Evolutionary conservation across 495 filamentous ascomycete species (phyloP), one percentile per base, ranked within the genome.

Genomic region (Hypomontagnella submonticulosa): DNA sequence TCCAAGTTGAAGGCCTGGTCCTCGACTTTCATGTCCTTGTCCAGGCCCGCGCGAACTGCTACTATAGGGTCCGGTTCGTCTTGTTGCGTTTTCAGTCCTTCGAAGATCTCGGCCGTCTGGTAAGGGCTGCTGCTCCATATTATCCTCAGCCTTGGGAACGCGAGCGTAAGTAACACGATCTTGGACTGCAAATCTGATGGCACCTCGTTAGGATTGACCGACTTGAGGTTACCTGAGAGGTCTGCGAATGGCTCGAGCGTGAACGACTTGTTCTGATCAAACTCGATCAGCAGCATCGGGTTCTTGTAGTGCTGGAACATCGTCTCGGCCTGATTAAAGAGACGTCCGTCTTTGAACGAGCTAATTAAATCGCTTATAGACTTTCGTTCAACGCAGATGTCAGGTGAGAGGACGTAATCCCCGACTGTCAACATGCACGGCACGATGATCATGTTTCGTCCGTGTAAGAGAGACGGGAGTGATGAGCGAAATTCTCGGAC

Each of bases 51-150:
- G 49, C 90, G 85, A 3, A 96, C 91, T 1, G 96, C 95, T 3
- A 85, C 87, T 18, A 97, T 83, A 11, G 96, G 96, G 73, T 99
- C 92, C 1, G 95, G 96, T 77, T 99, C 95, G 3, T 88, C 81
- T 63, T 91, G 87, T 57, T 90, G 87, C 67, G 91, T 90, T 79
- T 99, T 99, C 18, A 99, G 81, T 67, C 93, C 90, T 36, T 91
- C 88, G 75, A 98, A 98, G 62, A 99, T 98, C 78, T 97, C 92
- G 4, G 95, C 95, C 1, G 96, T 98, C 75, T 99, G 94, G 73
- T 97, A 97, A 0, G 95, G 94, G 13, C 87, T 91, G 0, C 87
- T 91, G 7, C 90, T 94, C 95, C 95, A 99, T 63, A 99, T 93
- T 50, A 99, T 89, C 52, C 90, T 88, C 23, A 99, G 83, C 6